Percentiles rank a stretch among this genome's conserved stretches.
phyloP scores from a whole-genome alignment of 1,284 basidiomycete genomes.

The Hemileia vastatrix region DNA sequence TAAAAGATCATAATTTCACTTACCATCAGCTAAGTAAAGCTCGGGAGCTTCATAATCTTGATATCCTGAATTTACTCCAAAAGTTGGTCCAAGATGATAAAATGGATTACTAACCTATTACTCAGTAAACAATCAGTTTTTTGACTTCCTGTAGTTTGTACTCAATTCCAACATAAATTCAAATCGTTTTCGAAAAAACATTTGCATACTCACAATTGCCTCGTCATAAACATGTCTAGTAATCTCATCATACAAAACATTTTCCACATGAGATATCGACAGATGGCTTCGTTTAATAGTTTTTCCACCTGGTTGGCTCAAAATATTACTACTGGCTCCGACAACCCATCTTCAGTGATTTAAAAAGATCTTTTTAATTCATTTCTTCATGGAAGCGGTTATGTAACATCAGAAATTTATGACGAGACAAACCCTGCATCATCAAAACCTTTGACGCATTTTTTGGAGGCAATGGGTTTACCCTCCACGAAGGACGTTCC shows the following conservation, averaged over 20 bases:
- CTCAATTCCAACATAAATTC: not conserved
- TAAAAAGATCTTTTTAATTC: not conserved
- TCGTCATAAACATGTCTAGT: conserved; percentile 15
- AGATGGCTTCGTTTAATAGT: not conserved
- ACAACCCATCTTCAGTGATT: not conserved
- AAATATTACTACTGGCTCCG: conserved; percentile 15
- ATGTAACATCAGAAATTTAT: not conserved
- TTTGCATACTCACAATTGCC: conserved; percentile 12
- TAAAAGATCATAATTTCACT: too few species aligned
- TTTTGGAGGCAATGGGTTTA: not conserved
- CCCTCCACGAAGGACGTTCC: conserved; percentile 3
- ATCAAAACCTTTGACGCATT: conserved; percentile 11
- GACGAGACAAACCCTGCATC: conserved; percentile 14
- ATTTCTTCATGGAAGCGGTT: not conserved
- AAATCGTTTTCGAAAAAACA: not conserved
- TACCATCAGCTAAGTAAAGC: conserved; percentile 16
- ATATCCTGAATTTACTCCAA: not conserved
- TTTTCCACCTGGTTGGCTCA: conserved; percentile 14
- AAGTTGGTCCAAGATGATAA: conserved; percentile 2
- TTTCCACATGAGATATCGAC: too few species aligned
- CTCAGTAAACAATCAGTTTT: not conserved
- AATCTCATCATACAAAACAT: conserved; percentile 13
- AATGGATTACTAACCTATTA: conserved; percentile 6
- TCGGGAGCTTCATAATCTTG: conserved; percentile 4
- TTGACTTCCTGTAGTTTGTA: not conserved